Percentiles rank a stretch among this genome's conserved stretches.
These are phyloP conservation scores for Ganoderma boninense DNA, from an alignment of 1,284 basidiomycete genomes.

Conservation along the genomic window DNA sequence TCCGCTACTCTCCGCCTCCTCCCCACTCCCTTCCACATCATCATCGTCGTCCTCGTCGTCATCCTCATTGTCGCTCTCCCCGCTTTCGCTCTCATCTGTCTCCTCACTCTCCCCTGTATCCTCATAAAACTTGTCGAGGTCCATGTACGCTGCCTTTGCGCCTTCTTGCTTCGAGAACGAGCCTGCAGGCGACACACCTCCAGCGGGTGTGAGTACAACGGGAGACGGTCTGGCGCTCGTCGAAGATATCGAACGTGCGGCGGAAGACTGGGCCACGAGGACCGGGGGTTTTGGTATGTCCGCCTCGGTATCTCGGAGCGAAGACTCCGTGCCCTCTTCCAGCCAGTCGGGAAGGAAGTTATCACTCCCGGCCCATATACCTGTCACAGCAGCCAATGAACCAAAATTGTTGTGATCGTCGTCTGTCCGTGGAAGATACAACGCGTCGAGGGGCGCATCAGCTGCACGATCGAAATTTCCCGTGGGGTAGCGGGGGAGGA, in stretches of 20 bases:
- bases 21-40: slow-evolving; percentile 33
- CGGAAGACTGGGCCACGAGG: slow-evolving; percentile 28
- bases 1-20: slow-evolving; percentile 29
- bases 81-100: slow-evolving; percentile 40
- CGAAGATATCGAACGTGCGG: slow-evolving; percentile 35
- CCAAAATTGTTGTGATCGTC: slow-evolving; percentile 58
- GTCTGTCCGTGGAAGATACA: slow-evolving; percentile 39
- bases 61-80: slow-evolving; percentile 38
- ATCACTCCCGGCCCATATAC: slow-evolving; percentile 51
- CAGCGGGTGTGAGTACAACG: slow-evolving; percentile 61
- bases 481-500: neutral
- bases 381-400: slow-evolving; percentile 64
- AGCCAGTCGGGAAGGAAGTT: slow-evolving; percentile 48
- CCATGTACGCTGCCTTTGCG: slow-evolving; percentile 57
- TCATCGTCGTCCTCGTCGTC: slow-evolving; percentile 52
- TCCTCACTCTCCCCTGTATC: slow-evolving; percentile 42
- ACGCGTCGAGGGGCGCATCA: neutral
- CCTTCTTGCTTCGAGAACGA: slow-evolving; percentile 47
- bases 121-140: slow-evolving; percentile 78
- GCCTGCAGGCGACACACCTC: slow-evolving; percentile 52
- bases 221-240: slow-evolving; percentile 43
- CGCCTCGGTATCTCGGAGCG: slow-evolving; percentile 59
- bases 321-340: slow-evolving; percentile 45
- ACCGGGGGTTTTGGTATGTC: slow-evolving; percentile 49
- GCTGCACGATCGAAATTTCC: neutral